phyloP scores from a whole-genome alignment of 495 filamentous ascomycete genomes.

The Neurospora sp. region DNA sequence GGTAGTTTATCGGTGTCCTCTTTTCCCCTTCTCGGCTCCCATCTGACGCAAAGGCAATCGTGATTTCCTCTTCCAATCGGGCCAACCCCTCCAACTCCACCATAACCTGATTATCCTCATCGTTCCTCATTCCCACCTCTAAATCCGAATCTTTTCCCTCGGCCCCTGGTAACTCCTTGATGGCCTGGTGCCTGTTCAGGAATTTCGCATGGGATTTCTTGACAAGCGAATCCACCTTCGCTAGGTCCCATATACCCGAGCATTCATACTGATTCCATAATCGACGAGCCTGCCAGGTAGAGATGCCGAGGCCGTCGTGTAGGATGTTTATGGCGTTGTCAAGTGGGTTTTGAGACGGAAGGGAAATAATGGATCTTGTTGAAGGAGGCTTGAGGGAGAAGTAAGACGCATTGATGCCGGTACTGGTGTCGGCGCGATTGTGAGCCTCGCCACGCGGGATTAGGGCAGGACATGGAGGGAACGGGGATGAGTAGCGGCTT shows the following conservation, averaged over 20 bases:
- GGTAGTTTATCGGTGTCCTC: background rate
- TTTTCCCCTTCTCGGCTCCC: background rate
- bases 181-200: background rate
- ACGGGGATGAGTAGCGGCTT: background rate
- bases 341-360: background rate
- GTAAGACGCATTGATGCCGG: background rate
- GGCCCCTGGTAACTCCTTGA: background rate
- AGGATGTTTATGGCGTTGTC: background rate
- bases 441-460: background rate
- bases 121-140: background rate
- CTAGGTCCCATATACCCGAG: background rate
- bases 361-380: background rate
- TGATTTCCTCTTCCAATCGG: background rate
- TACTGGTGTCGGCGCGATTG: background rate
- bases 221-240: background rate
- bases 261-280: background rate
- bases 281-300: background rate
- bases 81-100: background rate
- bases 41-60: background rate
- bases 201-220: background rate
- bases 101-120: background rate
- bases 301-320: background rate
- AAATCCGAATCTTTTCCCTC: background rate
- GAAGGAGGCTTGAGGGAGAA: background rate
- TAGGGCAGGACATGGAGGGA: background rate